Evolutionary conservation across 306 rosid genomes (phyloP).

Genomic region (Cucurbita ficifolia): DNA sequence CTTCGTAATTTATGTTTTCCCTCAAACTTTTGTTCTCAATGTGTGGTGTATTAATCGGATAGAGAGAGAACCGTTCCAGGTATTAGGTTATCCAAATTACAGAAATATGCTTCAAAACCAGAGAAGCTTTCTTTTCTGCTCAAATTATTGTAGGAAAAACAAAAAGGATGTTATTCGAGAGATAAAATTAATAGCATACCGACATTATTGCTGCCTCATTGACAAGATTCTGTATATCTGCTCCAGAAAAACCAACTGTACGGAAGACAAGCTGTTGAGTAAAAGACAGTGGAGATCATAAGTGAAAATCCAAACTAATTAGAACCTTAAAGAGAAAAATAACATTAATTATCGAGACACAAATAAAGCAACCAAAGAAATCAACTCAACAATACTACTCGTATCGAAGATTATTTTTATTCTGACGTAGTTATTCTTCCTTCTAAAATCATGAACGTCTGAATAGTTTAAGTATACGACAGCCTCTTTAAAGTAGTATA

Average conservation of each 20-base stretch:
- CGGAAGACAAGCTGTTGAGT: conserved; percentile 81
- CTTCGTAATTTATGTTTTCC: background rate
- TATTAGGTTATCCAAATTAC: background rate
- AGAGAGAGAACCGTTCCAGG: background rate
- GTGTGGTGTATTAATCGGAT: background rate
- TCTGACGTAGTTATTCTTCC: background rate
- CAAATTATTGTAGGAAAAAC: background rate
- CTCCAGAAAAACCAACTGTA: conserved; percentile 94
- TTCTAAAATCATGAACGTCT: background rate
- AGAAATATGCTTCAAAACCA: background rate
- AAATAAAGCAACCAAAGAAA: background rate
- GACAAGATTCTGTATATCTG: conserved; percentile 87
- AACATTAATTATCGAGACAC: background rate
- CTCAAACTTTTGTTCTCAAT: background rate
- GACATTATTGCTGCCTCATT: conserved; percentile 98
- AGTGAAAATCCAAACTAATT: background rate
- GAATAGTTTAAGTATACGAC: background rate
- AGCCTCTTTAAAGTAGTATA: background rate
- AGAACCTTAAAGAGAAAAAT: background rate
- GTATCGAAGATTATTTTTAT: background rate
- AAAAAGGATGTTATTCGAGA: background rate
- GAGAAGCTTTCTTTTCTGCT: background rate
- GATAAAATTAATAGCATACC: conserved; percentile 31
- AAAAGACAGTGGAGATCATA: conserved; percentile 8
- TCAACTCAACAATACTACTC: background rate